Evolutionary conservation across 108 stramenopile genomes (phyloP), one percentile per base, ranked within the genome.

Genomic region (Phaeodactylum tricornutum): DNA sequence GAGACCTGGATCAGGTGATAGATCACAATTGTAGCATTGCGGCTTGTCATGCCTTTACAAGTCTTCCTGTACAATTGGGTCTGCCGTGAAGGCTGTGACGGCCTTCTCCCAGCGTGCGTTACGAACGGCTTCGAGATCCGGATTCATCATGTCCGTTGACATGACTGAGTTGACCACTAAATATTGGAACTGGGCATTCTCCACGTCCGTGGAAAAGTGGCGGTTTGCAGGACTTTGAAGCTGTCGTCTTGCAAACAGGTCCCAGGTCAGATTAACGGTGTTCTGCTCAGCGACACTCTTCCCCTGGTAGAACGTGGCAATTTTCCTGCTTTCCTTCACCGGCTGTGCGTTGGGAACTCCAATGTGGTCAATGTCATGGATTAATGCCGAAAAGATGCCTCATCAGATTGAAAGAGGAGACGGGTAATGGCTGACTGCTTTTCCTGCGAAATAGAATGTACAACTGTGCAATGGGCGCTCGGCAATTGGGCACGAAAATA

Each of bases 271-370:
- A 20, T 67, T 56, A 41, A 77, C 39, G 0, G 67, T 66, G 15
- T 62, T 35, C 43, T 77, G 70, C 49, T 77, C 75, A 4, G 59
- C 57, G 22, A 69, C 66, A 29, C 52, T 55, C 55, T 72, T 63
- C 53, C 72, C 71, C 47, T 77, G 72, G 60, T 72, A 77, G 27
- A 64, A 21, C 5, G 72, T 37, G 7, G 75, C 70, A 23, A 77
- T 40, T 14, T 34, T 33, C 39, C 48, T 21, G 40, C 64, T 58
- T 31, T 66, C 65, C 34, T 39, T 8, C 20, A 50, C 65, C 1
- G 53, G 33, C 20, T 66, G 65, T 24, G n/a, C n/a, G n/a, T n/a
- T n/a, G n/a, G n/a, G n/a, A n/a, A n/a, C n/a, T n/a, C n/a, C n/a
- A n/a, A n/a, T n/a, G n/a, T n/a, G n/a, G n/a, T n/a, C n/a, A n/a